Evolutionary conservation across 306 rosid genomes (phyloP).

Genomic region (Nissolia schottii): DNA sequence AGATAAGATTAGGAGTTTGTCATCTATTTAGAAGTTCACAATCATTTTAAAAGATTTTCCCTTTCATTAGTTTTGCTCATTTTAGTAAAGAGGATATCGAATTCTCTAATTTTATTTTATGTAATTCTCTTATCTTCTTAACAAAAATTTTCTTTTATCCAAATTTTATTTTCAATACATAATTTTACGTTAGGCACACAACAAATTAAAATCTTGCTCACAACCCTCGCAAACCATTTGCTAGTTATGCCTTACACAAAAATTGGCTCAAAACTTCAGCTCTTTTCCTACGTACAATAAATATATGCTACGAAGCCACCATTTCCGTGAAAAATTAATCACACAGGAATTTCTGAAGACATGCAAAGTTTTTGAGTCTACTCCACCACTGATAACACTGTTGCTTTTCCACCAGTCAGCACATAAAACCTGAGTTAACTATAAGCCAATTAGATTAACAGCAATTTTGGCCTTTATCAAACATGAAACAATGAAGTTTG

Average conservation of each 20-base stretch:
- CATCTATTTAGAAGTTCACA: no score
- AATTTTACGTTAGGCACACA: neutral
- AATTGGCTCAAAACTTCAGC: slow-evolving; percentile 17
- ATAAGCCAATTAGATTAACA: neutral
- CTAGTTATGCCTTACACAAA: slow-evolving; percentile 1
- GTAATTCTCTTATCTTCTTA: no score
- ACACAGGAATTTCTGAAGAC: slow-evolving; percentile 61
- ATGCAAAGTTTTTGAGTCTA: slow-evolving; percentile 74
- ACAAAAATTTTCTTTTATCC: no score
- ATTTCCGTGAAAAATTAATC: neutral
- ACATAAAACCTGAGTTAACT: slow-evolving; percentile 58
- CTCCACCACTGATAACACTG: slow-evolving; percentile 81
- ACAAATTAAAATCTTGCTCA: neutral
- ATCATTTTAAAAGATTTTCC: no score
- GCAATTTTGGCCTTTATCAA: neutral
- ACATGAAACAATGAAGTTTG: neutral
- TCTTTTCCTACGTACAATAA: neutral
- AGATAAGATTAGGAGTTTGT: no score
- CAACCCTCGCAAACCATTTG: neutral
- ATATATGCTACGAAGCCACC: neutral
- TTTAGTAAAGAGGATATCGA: no score
- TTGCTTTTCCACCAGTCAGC: slow-evolving; percentile 95
- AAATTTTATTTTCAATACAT: no score
- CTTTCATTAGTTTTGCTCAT: no score
- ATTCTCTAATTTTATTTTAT: no score